Percentiles rank a stretch among this genome's conserved stretches.
These are phyloP conservation scores for Odontarrhena argentea DNA, from an alignment of 345 rosid species.

Conservation along the genomic window DNA sequence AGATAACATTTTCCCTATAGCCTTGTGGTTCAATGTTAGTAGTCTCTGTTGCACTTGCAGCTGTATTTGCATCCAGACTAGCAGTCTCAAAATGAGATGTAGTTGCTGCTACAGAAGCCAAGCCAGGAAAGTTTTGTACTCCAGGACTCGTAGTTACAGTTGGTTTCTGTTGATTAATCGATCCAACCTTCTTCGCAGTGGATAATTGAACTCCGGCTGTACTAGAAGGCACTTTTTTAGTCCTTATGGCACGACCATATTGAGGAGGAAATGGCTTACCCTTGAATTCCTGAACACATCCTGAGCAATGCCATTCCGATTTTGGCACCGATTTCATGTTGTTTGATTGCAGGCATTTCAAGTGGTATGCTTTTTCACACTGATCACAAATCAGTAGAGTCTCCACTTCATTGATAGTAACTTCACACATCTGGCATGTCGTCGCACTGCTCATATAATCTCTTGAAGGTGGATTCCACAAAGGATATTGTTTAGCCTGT, in stretches of 20 bases:
- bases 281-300: conserved; percentile 61
- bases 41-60: conserved; percentile 28
- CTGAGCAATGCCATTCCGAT: conserved; percentile 93
- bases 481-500: conserved; percentile 57
- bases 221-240: conserved; percentile 36
- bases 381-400: conserved; percentile 81
- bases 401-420: conserved; percentile 70
- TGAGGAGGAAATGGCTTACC: conserved; percentile 91
- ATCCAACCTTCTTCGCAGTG: conserved; percentile 57
- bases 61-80: conserved; percentile 21
- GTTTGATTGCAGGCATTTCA: conserved; percentile 68
- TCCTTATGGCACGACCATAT: conserved; percentile 76
- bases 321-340: conserved; percentile 72
- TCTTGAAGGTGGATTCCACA: conserved; percentile 95
- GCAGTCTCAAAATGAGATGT: conserved; percentile 9
- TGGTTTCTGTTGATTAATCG: conserved; percentile 51
- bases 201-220: conserved; percentile 50
- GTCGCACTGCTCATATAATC: conserved; percentile 78
- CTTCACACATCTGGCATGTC: conserved; percentile 75
- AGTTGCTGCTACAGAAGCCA: conserved; percentile 37
- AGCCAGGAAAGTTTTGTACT: conserved; percentile 41
- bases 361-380: conserved; percentile 91
- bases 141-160: conserved; percentile 46
- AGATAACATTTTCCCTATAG: conserved; percentile 13
- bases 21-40: conserved; percentile 19